Evolutionary conservation across 225 moss, liverwort and hornwort genomes (phyloP), one percentile per base, ranked within the genome.

Genomic region (Pleurozium schreberi): DNA sequence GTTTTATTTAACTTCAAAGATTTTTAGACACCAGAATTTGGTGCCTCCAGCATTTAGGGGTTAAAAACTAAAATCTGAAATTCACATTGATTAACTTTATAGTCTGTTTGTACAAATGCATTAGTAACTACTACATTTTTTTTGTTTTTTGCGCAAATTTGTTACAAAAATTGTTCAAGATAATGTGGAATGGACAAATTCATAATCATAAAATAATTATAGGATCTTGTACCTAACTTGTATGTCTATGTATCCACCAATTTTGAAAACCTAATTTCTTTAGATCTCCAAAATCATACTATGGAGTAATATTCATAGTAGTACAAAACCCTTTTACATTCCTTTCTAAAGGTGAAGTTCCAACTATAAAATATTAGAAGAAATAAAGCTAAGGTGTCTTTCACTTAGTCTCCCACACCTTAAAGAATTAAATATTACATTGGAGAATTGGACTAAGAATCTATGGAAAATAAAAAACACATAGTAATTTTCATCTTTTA

Each of bases 141-240:
- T 10, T 47, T 30, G 11, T 10, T 74, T 76, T 18, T 8, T n/a
- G 17, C 52, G 34, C 34, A 75, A 19, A 49, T 1, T 3, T 50
- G 21, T 5, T 33, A 12, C 2, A 12, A 12, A 75, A 50, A 8
- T 20, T 75, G 12, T 75, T 75, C 33, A 21, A 75, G 50, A 75
- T 33, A 50, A 33, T 12, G 50, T 33, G 20, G 33, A 75, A 3
- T 33, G 2, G 33, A 75, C 2, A 75, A 20, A 33, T 20, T 31
- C 1, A 5, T 28, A 6, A 18, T 45, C 18, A 18, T 47, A 4
- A 3, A 10, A 12, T 1, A 7, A 33, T 6, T 2, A 3, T 31
- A 8, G 21, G 8, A 21, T 34, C 22, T 52, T 52, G 21, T 8
- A 34, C 2, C 50, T 21, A 7, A 75, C 2, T 49, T 45, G 43